phyloP scores from a whole-genome alignment of 164 flowering plant species.

The Vitis cinerea region DNA sequence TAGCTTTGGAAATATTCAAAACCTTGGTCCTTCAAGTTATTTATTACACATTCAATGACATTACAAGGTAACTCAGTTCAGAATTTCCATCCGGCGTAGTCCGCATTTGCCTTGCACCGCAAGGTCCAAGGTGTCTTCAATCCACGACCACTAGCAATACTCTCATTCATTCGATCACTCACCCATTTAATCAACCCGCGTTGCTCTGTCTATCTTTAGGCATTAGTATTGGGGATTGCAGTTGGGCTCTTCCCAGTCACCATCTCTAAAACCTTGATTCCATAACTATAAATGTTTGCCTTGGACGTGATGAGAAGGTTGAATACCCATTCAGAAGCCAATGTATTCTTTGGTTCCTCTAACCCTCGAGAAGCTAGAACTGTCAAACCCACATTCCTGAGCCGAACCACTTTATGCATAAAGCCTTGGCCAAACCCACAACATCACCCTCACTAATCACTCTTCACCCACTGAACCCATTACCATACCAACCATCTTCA shows the following conservation, averaged over 20 bases:
- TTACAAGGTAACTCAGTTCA: conserved; percentile 22
- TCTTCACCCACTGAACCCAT: too few relatives aligned
- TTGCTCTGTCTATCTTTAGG: neutral
- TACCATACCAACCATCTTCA: too few relatives aligned
- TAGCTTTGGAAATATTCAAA: too few relatives aligned
- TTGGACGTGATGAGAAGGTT: conserved; percentile 28
- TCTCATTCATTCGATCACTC: conserved; percentile 12
- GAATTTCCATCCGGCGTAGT: conserved; percentile 10
- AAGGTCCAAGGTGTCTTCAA: conserved; percentile 16
- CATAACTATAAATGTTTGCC: conserved; percentile 31
- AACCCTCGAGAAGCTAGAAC: conserved; percentile 15
- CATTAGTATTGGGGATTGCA: neutral
- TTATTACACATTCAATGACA: conserved; percentile 1
- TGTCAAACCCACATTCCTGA: neutral
- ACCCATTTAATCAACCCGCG: conserved; percentile 19
- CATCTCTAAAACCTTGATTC: conserved; percentile 27
- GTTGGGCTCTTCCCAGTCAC: conserved; percentile 23
- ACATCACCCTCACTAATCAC: too few relatives aligned
- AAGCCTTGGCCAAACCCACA: too few relatives aligned
- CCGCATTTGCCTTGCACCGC: conserved; percentile 10
- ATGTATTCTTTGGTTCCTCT: conserved; percentile 33
- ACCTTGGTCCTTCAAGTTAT: too few relatives aligned
- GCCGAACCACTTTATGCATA: too few relatives aligned
- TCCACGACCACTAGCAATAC: neutral
- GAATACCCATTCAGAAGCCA: conserved; percentile 33